These are phyloP conservation scores for Petunia hybrid DNA, from an alignment of 305 asterid genomes.

Conservation along the genomic window DNA sequence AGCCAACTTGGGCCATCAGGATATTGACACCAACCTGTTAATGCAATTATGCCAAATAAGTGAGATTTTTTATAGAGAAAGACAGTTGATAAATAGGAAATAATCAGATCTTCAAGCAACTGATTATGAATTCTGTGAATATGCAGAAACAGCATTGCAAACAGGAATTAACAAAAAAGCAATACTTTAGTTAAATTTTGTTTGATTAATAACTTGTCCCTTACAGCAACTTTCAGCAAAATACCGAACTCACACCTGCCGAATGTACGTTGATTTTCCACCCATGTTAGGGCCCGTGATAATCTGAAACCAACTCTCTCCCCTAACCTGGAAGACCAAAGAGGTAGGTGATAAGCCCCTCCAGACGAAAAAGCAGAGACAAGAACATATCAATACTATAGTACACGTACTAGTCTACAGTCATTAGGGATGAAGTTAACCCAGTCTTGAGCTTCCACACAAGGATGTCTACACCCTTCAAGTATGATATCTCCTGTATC, in stretches of 20 bases:
- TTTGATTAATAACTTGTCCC: background rate
- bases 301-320: conserved; percentile 94
- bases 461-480: conserved; percentile 98
- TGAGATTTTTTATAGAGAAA: background rate
- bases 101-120: conserved; percentile 28
- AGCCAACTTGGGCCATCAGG: conserved; percentile 98
- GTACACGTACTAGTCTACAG: conserved; percentile 81
- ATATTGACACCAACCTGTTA: conserved; percentile 90
- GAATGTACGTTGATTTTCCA: conserved; percentile 93
- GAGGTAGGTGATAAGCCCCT: conserved; percentile 37
- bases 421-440: conserved; percentile 97
- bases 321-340: conserved; percentile 69
- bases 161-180: background rate
- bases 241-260: conserved; percentile 67
- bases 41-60: conserved; percentile 32
- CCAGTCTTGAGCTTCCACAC: conserved; percentile 99
- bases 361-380: background rate
- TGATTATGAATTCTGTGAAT: conserved; percentile 18
- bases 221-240: conserved; percentile 25
- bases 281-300: conserved; percentile 99
- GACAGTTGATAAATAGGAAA: conserved; percentile 8
- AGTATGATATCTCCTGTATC: conserved; percentile 86
- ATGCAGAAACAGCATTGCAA: conserved; percentile 13
- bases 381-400: background rate
- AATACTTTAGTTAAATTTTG: background rate